Base-by-base conservation (phyloP, 257 asterid genomes). In the Nicotiana noctiflora region DNA sequence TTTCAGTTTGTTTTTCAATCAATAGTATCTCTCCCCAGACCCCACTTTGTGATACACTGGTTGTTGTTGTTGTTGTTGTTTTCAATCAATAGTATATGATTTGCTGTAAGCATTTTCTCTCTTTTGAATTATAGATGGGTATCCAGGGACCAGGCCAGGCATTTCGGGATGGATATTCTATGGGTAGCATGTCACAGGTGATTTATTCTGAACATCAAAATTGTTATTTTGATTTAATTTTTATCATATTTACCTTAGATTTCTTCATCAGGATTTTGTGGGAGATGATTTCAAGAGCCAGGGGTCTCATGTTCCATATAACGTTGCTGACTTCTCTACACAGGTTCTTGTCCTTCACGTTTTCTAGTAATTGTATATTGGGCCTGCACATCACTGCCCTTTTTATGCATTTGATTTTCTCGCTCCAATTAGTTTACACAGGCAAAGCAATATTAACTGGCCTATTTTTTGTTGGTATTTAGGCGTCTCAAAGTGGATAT, bases 141-240 rank as follows among this genome's bases (percentile, higher is more conserved):
- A 76, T 81, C 79, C 98, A 91, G 88, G 98, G 93, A 75, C 88
- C 91, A 59, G 90, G 90, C 87, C 98, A 90, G 80, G 80, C 97
- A 75, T 95, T 86, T 53, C 86, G 96, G 83, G 99, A 95, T 86
- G 97, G 98, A 62, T 94, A 87, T 82, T 90, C 97, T 65, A 89
- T 93, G 88, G 90, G 98, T 86, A 97, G 97, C 88, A 91, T 95
- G 98, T 95, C 99, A 49, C 98, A 95, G 95, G 98, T 95, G 68
- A 79, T 63, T 52, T 76, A n/a, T 51, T 74, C 9, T 72, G 44
- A 57, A 74, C 23, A 49, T 49, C 9, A 25, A 49, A 7, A 74
- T 49, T 74, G 23, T 49, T 74, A 23, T 13, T 44, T 81, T 19
- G 56, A 29, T 76, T 25, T 75, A 18, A 78, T 60, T 12, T 31